Percentiles rank a stretch among this genome's conserved stretches.
phyloP scores from a whole-genome alignment of 352 stramenopile species.

The Phytopythium aichiense region DNA sequence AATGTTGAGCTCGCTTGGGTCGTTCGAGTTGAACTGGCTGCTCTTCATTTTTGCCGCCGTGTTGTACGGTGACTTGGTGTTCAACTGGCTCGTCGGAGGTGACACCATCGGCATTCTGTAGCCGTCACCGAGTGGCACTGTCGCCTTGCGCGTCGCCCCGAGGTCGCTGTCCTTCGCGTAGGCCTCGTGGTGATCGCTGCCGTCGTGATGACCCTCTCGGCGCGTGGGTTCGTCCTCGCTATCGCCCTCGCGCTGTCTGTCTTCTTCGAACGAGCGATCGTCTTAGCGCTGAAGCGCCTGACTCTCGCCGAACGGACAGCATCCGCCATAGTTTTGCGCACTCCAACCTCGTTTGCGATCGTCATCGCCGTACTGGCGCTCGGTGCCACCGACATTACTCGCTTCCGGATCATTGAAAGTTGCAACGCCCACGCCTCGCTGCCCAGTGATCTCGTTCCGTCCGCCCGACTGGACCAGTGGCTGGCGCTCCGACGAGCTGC shows the following conservation, averaged over 20 bases:
- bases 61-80: background rate
- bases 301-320: background rate
- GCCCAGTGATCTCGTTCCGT: background rate
- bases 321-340: background rate
- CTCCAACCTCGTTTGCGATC: background rate
- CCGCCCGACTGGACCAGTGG: background rate
- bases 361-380: background rate
- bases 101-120: constrained; percentile 1
- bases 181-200: background rate
- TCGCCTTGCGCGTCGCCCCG: background rate
- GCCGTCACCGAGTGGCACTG: background rate
- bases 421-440: background rate
- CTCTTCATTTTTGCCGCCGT: constrained; percentile 2
- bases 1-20: background rate
- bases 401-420: background rate
- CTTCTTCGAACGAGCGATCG: background rate
- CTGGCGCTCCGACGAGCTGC: background rate
- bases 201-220: background rate
- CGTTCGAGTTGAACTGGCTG: constrained; percentile 4
- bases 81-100: background rate
- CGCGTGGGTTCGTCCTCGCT: background rate
- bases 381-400: no score
- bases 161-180: constrained; percentile 4
- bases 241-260: no score
- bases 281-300: background rate